A percentile compares a stretch with the other conserved stretches of the same genome.
phyloP scores from a whole-genome alignment of 495 filamentous ascomycete genomes.

The Tuber magnatum region DNA sequence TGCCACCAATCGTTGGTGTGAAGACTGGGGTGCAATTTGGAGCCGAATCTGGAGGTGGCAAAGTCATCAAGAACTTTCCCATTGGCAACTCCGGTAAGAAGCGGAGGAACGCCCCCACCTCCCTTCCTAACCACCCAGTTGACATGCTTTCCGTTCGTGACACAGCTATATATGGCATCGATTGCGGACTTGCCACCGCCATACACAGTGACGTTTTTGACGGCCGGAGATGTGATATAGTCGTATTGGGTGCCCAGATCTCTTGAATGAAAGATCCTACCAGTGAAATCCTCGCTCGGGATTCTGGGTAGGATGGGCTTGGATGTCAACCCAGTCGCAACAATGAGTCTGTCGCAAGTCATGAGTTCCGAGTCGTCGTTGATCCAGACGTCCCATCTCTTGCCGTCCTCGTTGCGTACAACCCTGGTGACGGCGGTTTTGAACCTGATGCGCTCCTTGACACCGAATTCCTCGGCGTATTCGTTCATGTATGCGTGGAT shows the following conservation, averaged over 20 bases:
- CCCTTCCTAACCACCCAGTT: slow-evolving; percentile 44
- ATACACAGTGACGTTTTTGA: slow-evolving; percentile 42
- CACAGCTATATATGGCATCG: slow-evolving; percentile 44
- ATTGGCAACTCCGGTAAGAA: slow-evolving; percentile 38
- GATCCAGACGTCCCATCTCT: slow-evolving; percentile 33
- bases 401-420: slow-evolving; percentile 21
- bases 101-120: slow-evolving; percentile 40
- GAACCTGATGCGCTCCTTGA: slow-evolving; percentile 39
- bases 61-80: slow-evolving; percentile 26
- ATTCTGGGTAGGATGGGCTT: slow-evolving; percentile 43
- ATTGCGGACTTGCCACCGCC: slow-evolving; percentile 47
- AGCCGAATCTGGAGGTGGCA: slow-evolving; percentile 9
- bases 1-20: slow-evolving; percentile 19
- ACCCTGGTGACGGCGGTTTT: slow-evolving; percentile 37
- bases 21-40: slow-evolving; percentile 20
- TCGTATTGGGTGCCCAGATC: slow-evolving; percentile 36
- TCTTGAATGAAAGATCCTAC: slow-evolving; percentile 43
- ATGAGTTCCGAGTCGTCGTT: not conserved
- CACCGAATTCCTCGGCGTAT: slow-evolving; percentile 40
- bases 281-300: slow-evolving; percentile 30
- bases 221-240: slow-evolving; percentile 18
- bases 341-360: slow-evolving; percentile 42
- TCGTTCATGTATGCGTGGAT: slow-evolving; percentile 16
- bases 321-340: slow-evolving; percentile 45
- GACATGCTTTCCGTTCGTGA: slow-evolving; percentile 44